These are phyloP conservation scores for Globisporangium polare DNA, from an alignment of 352 stramenopile genomes.

Conservation along the genomic window DNA sequence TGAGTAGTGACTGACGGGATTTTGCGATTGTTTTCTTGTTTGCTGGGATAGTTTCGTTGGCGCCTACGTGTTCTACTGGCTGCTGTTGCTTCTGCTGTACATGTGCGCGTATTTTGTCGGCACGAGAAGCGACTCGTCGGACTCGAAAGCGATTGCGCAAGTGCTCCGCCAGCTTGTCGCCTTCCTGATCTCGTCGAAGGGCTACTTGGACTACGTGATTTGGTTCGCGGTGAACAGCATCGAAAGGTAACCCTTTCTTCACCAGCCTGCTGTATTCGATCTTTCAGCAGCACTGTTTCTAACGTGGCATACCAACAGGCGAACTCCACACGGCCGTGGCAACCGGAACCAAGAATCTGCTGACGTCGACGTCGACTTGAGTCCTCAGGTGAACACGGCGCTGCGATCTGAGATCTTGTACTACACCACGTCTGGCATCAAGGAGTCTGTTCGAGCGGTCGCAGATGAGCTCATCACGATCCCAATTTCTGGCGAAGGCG, in stretches of 20 bases:
- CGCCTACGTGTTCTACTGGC: constrained; percentile 88
- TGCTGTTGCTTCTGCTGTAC: constrained; percentile 82
- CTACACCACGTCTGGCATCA: constrained; percentile 89
- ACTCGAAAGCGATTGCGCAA: constrained; percentile 59
- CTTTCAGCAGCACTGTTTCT: not conserved
- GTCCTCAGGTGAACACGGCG: constrained; percentile 85
- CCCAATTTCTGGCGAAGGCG: constrained; percentile 71
- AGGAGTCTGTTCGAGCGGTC: constrained; percentile 74
- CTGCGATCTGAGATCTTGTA: constrained; percentile 87
- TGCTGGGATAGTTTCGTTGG: constrained; percentile 58
- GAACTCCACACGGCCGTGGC: constrained; percentile 24
- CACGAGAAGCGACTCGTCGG: constrained; percentile 55
- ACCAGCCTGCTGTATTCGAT: not conserved
- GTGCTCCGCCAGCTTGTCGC: constrained; percentile 78
- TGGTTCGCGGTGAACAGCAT: constrained; percentile 91
- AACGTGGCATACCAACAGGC: constrained; percentile 12
- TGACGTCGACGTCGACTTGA: constrained; percentile 83
- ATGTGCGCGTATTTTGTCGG: constrained; percentile 89
- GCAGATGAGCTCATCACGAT: constrained; percentile 74
- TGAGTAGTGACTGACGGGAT: not conserved
- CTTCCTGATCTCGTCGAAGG: constrained; percentile 81
- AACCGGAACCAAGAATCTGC: constrained; percentile 57
- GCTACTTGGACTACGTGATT: constrained; percentile 87
- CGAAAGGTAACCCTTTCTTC: constrained; percentile 33
- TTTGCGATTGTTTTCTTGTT: not conserved